Evolutionary conservation across 1,139 yeast species (phyloP).

Genomic region (Scheffersomyces cryptocercus): DNA sequence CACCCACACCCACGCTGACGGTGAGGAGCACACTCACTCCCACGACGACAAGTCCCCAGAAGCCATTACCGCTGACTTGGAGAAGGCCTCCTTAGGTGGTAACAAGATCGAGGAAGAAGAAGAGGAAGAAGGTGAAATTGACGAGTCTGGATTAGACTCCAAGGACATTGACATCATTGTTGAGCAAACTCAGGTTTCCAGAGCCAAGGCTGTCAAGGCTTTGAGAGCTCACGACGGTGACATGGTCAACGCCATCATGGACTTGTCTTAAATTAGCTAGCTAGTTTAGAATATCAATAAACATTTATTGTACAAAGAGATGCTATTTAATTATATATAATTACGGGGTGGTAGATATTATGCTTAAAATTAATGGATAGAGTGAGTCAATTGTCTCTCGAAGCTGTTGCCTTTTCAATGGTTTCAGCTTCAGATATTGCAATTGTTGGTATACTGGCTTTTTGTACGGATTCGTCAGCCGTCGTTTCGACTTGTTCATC

Average conservation of each 20-base stretch:
- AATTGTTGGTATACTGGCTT: no score
- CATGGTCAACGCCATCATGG: slow-evolving; percentile 95
- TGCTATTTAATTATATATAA: no score
- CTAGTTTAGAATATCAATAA: neutral
- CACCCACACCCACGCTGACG: slow-evolving; percentile 32
- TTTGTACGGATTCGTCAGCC: no score
- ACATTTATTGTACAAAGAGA: no score
- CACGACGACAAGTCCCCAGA: slow-evolving; percentile 58
- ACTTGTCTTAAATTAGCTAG: slow-evolving; percentile 51
- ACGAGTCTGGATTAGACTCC: slow-evolving; percentile 76
- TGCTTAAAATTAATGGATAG: slow-evolving; percentile 1
- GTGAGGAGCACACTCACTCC: slow-evolving; percentile 16
- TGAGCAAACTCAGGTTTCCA: slow-evolving; percentile 87
- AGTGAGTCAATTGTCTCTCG: slow-evolving; percentile 4
- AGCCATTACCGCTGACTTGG: slow-evolving; percentile 87
- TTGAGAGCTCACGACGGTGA: slow-evolving; percentile 88
- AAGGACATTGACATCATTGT: slow-evolving; percentile 80
- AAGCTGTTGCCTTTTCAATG: no score
- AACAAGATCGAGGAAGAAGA: slow-evolving; percentile 40
- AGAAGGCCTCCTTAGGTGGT: slow-evolving; percentile 67
- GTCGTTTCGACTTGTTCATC: slow-evolving; percentile 11
- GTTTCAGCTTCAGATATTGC: no score
- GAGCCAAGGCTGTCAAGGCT: slow-evolving; percentile 89
- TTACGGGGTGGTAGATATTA: no score
- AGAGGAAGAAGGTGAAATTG: slow-evolving; percentile 71